Conservation (phyloP, 306 rosid genomes). For the Potentilla sterilis region DNA sequence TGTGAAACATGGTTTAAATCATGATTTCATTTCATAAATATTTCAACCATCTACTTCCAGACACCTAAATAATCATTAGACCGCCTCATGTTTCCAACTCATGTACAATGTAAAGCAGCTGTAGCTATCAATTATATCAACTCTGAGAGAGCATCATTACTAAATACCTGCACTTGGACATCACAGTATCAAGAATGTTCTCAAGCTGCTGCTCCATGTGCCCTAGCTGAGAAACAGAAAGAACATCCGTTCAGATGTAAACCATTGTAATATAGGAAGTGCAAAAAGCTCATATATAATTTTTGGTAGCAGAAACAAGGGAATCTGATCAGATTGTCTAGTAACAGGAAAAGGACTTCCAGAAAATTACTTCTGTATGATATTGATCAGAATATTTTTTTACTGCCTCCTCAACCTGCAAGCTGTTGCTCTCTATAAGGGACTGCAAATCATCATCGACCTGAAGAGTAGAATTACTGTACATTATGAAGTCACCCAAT, state of each 20-base stretch:
- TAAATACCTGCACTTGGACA: conserved; percentile 64
- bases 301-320: neutral
- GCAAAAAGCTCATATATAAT: neutral
- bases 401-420: conserved; percentile 47
- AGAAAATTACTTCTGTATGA: conserved; percentile 53
- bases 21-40: neutral
- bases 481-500: conserved; percentile 8
- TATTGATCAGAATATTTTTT: conserved; percentile 54
- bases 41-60: neutral
- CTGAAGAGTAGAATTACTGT: conserved; percentile 32
- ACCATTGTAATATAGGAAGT: neutral
- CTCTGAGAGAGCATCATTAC: neutral
- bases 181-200: conserved; percentile 57
- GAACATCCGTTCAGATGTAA: conserved; percentile 19
- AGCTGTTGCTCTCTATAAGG: conserved; percentile 48
- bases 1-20: neutral
- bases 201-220: conserved; percentile 78
- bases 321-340: conserved; percentile 13
- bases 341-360: neutral
- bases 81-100: neutral
- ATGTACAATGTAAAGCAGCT: neutral
- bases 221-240: conserved; percentile 52
- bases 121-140: neutral
- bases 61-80: neutral
- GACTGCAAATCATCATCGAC: conserved; percentile 47